These are phyloP conservation scores for Metarhizium robertsii DNA, from an alignment of 2,329 filamentous ascomycete species.

Conservation along the genomic window DNA sequence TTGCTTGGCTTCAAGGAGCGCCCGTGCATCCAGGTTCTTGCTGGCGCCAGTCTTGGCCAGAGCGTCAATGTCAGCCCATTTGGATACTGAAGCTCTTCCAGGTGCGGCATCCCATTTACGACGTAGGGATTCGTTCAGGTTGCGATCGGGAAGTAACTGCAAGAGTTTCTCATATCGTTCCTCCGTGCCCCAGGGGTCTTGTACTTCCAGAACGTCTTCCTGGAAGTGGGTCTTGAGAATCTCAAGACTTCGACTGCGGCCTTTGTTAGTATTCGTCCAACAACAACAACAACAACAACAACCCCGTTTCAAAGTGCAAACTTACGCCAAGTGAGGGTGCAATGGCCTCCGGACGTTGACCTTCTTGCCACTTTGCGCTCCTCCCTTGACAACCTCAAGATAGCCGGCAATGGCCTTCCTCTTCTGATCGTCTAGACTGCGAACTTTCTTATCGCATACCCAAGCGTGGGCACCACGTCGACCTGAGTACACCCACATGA, in stretches of 20 bases:
- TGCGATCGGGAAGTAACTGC: conserved; percentile 72
- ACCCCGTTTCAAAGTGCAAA: conserved; percentile 5
- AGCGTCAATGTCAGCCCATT: conserved; percentile 91
- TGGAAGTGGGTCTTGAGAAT: conserved; percentile 80
- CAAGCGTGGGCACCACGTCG: conserved; percentile 95
- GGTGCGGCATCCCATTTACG: conserved; percentile 88
- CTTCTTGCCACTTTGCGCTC: conserved; percentile 75
- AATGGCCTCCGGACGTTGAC: conserved; percentile 77
- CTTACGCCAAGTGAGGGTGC: conserved; percentile 76
- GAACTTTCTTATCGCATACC: conserved; percentile 87
- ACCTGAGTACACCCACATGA: conserved; percentile 97
- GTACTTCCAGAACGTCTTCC: conserved; percentile 67
- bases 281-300: neutral
- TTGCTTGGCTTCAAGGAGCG: conserved; percentile 82
- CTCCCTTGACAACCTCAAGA: conserved; percentile 81
- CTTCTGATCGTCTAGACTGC: conserved; percentile 76
- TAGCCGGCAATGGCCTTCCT: conserved; percentile 81
- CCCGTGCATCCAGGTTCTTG: conserved; percentile 61
- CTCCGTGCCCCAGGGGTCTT: conserved; percentile 72
- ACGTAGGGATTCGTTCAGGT: conserved; percentile 66
- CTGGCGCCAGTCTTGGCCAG: conserved; percentile 69
- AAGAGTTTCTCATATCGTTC: conserved; percentile 71
- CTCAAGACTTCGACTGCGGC: conserved; percentile 64
- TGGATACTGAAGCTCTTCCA: conserved; percentile 63
- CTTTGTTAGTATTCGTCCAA: conserved; percentile 7